Base-by-base conservation (phyloP, 306 rosid genomes). In the Lablab purpureus region DNA sequence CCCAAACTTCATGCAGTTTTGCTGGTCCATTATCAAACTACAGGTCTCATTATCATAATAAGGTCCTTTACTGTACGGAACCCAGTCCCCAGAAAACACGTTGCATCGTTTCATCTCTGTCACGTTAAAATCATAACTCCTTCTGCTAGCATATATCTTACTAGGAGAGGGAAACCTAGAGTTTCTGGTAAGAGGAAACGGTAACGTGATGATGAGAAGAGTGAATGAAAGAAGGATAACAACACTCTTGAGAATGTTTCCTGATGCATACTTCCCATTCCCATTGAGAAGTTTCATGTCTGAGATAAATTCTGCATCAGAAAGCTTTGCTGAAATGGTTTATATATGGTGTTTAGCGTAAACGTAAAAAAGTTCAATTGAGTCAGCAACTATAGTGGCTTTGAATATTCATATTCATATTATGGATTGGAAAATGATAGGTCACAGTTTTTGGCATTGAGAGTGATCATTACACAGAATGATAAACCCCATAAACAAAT, bases 1-100 rank as follows among this genome's bases (percentile, higher is more conserved):
- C 60, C 92, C 97, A 71, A 85, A 87, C 66, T 94, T 91, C 43
- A 94, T 21, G 87, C 98, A 94, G 45, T 94, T 94, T 30, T 85
- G 93, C 21, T 91, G 89, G n/a, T 88, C 92, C 23, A 85, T 79
- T n/a, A 94, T 90, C 58, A 75, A 80, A 64, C 64, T 4, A 74
- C 98, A 94, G 7, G 83, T 88, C 49, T 66, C 83, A 14, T 91
- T 87, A 2, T 87, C 78, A 81, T 94, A 94, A 43, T 87, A 88
- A 32, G 92, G 91, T 19, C 84, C 90, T 10, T 78, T 28, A 2
- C 77, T 74, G 66, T 82, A 71, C 12, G 92, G 89, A 83, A 91
- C 68, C 98, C 98, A 91, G 1, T 89, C 83, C 18, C 98, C 98
- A 32, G 63, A 71, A 32, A 90, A 92, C 28, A 94, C 43, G 73